These are phyloP conservation scores for Xylaria castorea DNA, from an alignment of 495 filamentous ascomycete genomes.

Conservation along the genomic window DNA sequence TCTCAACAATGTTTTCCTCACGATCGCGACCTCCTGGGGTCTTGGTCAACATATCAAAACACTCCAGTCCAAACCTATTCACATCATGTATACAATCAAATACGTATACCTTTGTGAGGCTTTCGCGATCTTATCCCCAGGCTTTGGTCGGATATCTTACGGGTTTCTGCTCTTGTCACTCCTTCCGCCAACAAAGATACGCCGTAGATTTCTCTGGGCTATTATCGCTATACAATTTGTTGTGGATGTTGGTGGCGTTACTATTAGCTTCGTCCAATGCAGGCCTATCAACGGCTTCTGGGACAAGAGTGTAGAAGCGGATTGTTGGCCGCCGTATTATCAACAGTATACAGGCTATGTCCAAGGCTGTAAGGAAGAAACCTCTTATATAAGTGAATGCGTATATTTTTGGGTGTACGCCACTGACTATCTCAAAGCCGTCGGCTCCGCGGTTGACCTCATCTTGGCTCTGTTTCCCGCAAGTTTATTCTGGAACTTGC, in stretches of 20 bases:
- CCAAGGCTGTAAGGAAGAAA: neutral
- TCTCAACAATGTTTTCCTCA: neutral
- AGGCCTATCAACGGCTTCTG: neutral
- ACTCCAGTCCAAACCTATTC: neutral
- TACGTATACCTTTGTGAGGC: conserved; percentile 4
- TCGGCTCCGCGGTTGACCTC: conserved; percentile 1
- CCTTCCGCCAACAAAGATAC: neutral
- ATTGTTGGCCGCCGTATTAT: neutral
- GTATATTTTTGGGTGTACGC: neutral
- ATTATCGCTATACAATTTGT: neutral
- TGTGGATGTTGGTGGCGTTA: neutral
- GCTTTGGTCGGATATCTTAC: conserved; percentile 8
- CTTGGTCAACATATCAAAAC: neutral
- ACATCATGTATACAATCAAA: conserved; percentile 1
- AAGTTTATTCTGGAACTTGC: conserved; percentile 26
- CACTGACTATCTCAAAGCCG: neutral
- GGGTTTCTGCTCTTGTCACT: neutral
- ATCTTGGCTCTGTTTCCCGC: conserved; percentile 21
- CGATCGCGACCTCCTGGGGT: neutral
- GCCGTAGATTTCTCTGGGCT: neutral
- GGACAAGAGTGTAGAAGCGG: neutral
- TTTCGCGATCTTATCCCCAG: neutral
- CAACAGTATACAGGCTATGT: neutral
- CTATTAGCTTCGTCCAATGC: neutral
- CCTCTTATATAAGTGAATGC: neutral